A percentile compares a stretch with the other conserved stretches of the same genome.
Conservation (phyloP, 306 rosid genomes). For the Vigna nakashimae region DNA sequence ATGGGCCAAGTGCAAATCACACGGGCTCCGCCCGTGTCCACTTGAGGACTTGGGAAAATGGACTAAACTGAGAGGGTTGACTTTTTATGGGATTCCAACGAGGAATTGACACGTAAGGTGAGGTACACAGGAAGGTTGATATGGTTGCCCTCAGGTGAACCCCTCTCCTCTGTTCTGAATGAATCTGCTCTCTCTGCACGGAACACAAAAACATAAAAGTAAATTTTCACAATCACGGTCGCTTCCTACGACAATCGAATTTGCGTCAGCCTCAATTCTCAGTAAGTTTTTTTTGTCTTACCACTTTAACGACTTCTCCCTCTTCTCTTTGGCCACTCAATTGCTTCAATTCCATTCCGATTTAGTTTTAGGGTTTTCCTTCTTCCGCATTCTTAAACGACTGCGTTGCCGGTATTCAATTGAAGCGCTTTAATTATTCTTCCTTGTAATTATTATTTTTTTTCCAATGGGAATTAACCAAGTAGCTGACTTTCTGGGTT, state of each 20-base stretch:
- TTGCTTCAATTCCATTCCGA: conserved; percentile 21
- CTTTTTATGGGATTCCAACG: background rate
- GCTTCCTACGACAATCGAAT: conserved; percentile 51
- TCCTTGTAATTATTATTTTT: background rate
- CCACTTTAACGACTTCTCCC: background rate
- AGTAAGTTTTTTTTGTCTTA: conserved; percentile 56
- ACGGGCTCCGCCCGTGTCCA: background rate
- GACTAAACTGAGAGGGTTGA: conserved; percentile 36
- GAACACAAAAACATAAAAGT: conserved; percentile 3
- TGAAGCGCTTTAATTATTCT: background rate
- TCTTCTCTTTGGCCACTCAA: conserved; percentile 1
- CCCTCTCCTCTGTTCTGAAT: conserved; percentile 39
- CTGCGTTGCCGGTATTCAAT: background rate
- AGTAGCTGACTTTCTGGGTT: background rate
- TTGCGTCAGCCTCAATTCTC: conserved; percentile 49
- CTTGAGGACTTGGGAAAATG: background rate
- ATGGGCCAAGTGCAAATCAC: background rate
- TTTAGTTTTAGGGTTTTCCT: conserved; percentile 45
- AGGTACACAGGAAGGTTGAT: conserved; percentile 48
- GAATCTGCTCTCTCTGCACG: conserved; percentile 35
- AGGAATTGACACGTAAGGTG: conserved; percentile 33
- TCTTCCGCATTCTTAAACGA: background rate
- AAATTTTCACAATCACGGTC: conserved; percentile 22
- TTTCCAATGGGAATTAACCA: background rate
- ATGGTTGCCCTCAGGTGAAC: conserved; percentile 58